Conservation (phyloP, 495 filamentous ascomycete genomes). For the Daldinia grandis region DNA sequence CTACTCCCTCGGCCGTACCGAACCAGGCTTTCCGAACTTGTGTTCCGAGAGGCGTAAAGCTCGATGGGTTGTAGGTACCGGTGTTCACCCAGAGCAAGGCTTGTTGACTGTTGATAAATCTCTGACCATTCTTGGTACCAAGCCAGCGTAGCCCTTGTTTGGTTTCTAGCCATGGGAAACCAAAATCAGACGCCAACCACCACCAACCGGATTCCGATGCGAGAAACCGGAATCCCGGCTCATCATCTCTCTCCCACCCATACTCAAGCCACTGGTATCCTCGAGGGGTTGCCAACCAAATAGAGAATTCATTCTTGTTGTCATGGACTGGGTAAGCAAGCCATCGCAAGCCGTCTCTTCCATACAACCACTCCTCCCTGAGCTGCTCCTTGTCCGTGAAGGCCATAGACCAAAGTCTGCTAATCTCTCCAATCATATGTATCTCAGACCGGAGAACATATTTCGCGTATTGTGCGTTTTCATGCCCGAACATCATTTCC, state of each 20-base stretch:
- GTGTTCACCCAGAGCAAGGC: slow-evolving; percentile 25
- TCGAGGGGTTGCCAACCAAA: slow-evolving; percentile 5
- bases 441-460: too few species aligned
- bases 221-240: neutral
- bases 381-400: neutral
- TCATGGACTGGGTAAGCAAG: slow-evolving; percentile 10
- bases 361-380: neutral
- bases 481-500: too few species aligned
- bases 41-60: neutral
- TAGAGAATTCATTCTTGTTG: slow-evolving; percentile 4
- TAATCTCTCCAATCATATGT: slow-evolving; percentile 12
- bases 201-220: slow-evolving; percentile 10
- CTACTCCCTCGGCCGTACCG: neutral
- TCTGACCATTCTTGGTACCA: neutral
- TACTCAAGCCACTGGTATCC: slow-evolving; percentile 22
- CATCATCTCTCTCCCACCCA: neutral
- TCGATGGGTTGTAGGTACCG: neutral
- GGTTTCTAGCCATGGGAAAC: slow-evolving; percentile 21
- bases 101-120: slow-evolving; percentile 14
- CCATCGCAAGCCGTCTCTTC: neutral
- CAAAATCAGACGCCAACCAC: slow-evolving; percentile 25
- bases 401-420: neutral
- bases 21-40: slow-evolving; percentile 25
- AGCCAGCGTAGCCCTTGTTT: slow-evolving; percentile 22
- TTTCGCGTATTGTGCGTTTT: too few species aligned